Evolutionary conservation across 805 yeast species (phyloP).

Genomic region (Candida cerambycidarum): DNA sequence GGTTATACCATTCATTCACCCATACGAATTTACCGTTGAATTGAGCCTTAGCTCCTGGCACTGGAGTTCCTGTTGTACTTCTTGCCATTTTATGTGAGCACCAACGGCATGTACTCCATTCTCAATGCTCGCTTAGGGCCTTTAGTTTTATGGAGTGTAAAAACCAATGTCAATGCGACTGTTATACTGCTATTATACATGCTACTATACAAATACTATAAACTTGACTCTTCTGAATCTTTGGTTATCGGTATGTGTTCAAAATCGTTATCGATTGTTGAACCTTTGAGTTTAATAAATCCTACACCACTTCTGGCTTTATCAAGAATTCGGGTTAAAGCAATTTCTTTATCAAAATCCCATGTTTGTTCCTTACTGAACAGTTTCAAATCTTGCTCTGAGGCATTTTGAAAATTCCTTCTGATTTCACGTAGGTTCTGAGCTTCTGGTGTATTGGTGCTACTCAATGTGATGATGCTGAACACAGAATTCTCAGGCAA

Average conservation of each 20-base stretch:
- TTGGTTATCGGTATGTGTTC: no score
- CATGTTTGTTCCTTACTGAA: conserved; percentile 44
- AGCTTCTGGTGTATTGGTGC: not conserved
- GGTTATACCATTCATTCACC: conserved; percentile 41
- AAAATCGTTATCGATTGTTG: no score
- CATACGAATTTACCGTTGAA: conserved; percentile 20
- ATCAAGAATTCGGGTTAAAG: conserved; percentile 46
- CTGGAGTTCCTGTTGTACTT: conserved; percentile 18
- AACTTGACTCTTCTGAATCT: no score
- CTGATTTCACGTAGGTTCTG: not conserved
- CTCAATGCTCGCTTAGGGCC: no score
- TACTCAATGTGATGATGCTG: not conserved
- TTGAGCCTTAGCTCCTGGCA: conserved; percentile 9
- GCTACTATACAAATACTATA: no score
- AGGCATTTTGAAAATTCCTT: conserved; percentile 42
- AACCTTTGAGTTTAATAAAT: conserved; percentile 40
- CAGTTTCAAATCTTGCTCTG: conserved; percentile 41
- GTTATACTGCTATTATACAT: no score
- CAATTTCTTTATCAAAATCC: conserved; percentile 49
- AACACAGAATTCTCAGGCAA: conserved; percentile 47
- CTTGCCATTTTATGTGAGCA: conserved; percentile 11
- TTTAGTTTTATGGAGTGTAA: no score
- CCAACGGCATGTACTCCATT: no score
- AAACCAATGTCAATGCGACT: no score
- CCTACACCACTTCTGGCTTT: conserved; percentile 62